These are phyloP conservation scores for Cyathus striatus DNA, from an alignment of 768 basidiomycete genomes.

Conservation along the genomic window DNA sequence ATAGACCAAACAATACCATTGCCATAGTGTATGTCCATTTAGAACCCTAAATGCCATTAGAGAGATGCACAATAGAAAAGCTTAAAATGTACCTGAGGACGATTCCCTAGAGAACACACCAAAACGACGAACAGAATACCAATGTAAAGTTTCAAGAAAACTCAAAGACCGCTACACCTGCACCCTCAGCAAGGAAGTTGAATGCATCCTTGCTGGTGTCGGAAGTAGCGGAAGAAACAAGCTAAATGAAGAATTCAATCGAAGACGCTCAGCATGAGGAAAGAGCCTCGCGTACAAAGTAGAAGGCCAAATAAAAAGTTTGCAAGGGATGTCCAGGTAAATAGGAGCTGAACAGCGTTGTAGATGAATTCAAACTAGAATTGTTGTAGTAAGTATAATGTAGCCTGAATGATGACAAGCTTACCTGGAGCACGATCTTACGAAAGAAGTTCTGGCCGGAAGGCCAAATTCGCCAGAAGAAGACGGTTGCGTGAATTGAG, in stretches of 20 bases:
- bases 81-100: conserved; percentile 51
- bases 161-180: conserved; percentile 70
- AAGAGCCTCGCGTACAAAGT: conserved; percentile 60
- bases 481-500: conserved; percentile 87
- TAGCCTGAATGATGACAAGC: too few relatives aligned
- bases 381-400: too few relatives aligned
- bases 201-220: conserved; percentile 60
- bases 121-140: conserved; percentile 76
- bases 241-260: conserved; percentile 35
- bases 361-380: too few relatives aligned
- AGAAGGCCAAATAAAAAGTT: conserved; percentile 95
- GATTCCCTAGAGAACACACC: conserved; percentile 88
- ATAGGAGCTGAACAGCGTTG: conserved; percentile 82
- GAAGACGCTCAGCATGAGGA: conserved; percentile 10
- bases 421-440: conserved; percentile 66
- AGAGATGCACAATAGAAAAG: background rate
- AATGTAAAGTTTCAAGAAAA: conserved; percentile 81
- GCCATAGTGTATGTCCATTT: conserved; percentile 80
- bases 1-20: conserved; percentile 75
- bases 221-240: conserved; percentile 76
- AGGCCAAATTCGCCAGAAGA: conserved; percentile 84
- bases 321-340: conserved; percentile 91
- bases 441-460: conserved; percentile 89
- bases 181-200: conserved; percentile 70
- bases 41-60: conserved; percentile 48